Conservation (phyloP, 164 flowering plant genomes). For the Protea cynaroides region DNA sequence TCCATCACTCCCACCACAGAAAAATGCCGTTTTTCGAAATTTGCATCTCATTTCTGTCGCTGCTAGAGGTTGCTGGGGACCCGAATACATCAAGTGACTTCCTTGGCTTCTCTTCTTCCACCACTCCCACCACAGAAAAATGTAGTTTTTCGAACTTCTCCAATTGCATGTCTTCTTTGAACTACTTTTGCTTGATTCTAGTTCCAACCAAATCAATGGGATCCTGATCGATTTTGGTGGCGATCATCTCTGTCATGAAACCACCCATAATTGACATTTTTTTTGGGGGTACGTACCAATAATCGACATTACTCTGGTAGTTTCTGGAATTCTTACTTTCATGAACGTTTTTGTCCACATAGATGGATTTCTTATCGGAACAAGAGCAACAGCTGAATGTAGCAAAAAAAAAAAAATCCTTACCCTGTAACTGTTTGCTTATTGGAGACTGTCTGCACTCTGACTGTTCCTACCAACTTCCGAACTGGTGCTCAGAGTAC, state of each 20-base stretch:
- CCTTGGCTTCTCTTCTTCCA: constrained; percentile 22
- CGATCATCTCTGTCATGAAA: constrained; percentile 8
- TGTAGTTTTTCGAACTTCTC: background rate
- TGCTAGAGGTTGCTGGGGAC: constrained; percentile 34
- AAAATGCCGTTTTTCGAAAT: background rate
- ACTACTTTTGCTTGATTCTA: constrained; percentile 9
- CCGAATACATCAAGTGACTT: constrained; percentile 55
- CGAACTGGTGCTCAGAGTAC: constrained; percentile 49
- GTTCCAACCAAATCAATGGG: constrained; percentile 10
- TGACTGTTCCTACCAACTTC: constrained; percentile 78
- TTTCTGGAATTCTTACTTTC: constrained; percentile 1
- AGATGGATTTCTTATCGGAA: constrained; percentile 43
- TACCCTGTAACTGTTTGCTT: constrained; percentile 8
- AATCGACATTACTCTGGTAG: constrained; percentile 8
- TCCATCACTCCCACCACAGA: constrained; percentile 1
- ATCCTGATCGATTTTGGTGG: constrained; percentile 1
- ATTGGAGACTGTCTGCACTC: constrained; percentile 21
- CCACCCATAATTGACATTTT: too few species aligned
- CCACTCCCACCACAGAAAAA: background rate
- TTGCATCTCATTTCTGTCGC: constrained; percentile 11
- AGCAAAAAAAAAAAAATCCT: constrained; percentile 36
- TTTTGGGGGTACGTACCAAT: too few species aligned
- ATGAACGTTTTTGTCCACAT: constrained; percentile 11
- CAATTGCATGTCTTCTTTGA: constrained; percentile 10
- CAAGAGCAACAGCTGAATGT: constrained; percentile 55